Conservation (phyloP, 441 rosid genomes). For the Viola pubescens region DNA sequence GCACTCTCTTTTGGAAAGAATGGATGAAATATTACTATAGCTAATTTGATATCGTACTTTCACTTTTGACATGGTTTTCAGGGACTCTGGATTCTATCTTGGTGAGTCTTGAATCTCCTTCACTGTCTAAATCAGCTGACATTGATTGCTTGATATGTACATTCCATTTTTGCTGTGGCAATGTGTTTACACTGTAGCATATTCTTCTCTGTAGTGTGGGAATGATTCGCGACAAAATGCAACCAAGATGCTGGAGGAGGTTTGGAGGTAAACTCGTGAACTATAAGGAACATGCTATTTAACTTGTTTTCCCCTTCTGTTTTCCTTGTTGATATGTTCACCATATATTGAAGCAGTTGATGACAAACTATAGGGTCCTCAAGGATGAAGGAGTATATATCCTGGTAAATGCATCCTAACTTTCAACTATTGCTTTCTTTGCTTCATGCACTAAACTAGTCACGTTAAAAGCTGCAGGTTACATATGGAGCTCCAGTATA, state of each 20-base stretch:
- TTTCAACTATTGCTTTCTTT: slow-evolving; percentile 5
- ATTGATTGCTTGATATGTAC: not conserved
- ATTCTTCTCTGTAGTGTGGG: slow-evolving; percentile 49
- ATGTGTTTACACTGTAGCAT: not conserved
- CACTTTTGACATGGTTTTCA: slow-evolving; percentile 22
- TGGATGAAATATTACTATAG: no score
- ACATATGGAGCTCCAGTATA: slow-evolving; percentile 79
- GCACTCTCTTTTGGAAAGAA: not conserved
- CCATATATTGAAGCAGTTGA: slow-evolving; percentile 84
- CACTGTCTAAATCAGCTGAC: not conserved
- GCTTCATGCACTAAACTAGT: slow-evolving; percentile 7
- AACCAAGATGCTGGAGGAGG: slow-evolving; percentile 59
- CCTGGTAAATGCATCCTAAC: slow-evolving; percentile 38
- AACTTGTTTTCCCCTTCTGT: slow-evolving; percentile 15
- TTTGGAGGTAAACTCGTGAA: slow-evolving; percentile 50
- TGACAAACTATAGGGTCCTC: slow-evolving; percentile 89
- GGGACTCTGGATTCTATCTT: slow-evolving; percentile 84
- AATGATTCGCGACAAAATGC: slow-evolving; percentile 55
- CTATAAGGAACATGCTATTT: slow-evolving; percentile 5
- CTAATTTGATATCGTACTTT: no score
- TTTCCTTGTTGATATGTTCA: slow-evolving; percentile 50
- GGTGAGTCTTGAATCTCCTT: slow-evolving; percentile 37
- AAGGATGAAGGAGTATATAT: slow-evolving; percentile 82
- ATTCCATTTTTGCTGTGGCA: slow-evolving; percentile 5
- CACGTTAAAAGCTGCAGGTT: slow-evolving; percentile 35